Evolutionary conservation across 2,329 filamentous ascomycete genomes (phyloP).

Genomic region (Talaromyces sp.): DNA sequence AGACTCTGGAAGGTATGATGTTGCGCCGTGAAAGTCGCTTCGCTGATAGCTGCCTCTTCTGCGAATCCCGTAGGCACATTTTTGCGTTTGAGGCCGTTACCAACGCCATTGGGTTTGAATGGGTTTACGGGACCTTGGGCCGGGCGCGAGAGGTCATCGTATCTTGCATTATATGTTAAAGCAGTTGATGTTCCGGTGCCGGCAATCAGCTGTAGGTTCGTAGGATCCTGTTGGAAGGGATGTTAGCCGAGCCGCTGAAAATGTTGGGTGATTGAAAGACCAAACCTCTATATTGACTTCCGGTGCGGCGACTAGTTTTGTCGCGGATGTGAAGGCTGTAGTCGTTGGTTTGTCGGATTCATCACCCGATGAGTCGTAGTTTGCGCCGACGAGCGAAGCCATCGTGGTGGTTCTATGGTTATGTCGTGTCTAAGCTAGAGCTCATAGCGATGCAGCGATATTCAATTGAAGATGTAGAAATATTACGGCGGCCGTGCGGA

Average conservation of each 20-base stretch:
- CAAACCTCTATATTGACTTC: slow-evolving; percentile 57
- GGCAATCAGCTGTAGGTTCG: slow-evolving; percentile 50
- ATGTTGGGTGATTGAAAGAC: slow-evolving; percentile 31
- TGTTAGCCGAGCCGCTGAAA: slow-evolving; percentile 35
- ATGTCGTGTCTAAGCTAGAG: background rate
- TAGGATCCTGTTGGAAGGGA: slow-evolving; percentile 44
- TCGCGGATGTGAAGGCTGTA: slow-evolving; percentile 30
- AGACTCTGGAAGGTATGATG: slow-evolving; percentile 76
- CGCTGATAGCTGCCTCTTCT: slow-evolving; percentile 83
- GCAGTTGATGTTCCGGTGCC: slow-evolving; percentile 48
- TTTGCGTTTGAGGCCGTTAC: slow-evolving; percentile 65
- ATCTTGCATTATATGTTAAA: slow-evolving; percentile 58
- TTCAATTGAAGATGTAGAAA: slow-evolving; percentile 11
- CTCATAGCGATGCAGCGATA: background rate
- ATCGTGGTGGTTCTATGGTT: slow-evolving; percentile 26
- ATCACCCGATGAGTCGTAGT: slow-evolving; percentile 50
- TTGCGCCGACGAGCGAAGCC: slow-evolving; percentile 44
- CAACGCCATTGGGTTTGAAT: slow-evolving; percentile 60
- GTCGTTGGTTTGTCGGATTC: slow-evolving; percentile 38
- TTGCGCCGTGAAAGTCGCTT: slow-evolving; percentile 82
- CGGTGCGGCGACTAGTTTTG: slow-evolving; percentile 48
- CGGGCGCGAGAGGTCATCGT: slow-evolving; percentile 66
- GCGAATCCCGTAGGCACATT: slow-evolving; percentile 82
- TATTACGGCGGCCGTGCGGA: slow-evolving; percentile 14
- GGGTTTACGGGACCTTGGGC: slow-evolving; percentile 70